Evolutionary conservation across 106 monocot genomes (phyloP).

Genomic region (Chionographis japonica): DNA sequence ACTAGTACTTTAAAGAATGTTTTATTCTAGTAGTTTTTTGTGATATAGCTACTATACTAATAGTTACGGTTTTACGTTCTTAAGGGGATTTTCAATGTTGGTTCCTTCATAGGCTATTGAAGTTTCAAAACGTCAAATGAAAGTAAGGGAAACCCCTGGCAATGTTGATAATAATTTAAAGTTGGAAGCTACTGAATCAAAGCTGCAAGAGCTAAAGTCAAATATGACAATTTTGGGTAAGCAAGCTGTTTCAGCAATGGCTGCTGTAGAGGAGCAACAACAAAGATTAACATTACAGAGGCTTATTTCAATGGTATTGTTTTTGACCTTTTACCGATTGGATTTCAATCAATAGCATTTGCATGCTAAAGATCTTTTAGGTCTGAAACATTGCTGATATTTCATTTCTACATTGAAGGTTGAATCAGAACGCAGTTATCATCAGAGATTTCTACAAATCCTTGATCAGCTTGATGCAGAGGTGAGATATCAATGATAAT

Average conservation of each 20-base stretch:
- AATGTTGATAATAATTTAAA: constrained; percentile 66
- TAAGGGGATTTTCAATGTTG: not conserved
- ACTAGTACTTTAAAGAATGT: too few species aligned
- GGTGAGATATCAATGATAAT: constrained; percentile 7
- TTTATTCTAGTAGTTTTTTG: too few species aligned
- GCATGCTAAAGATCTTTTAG: not conserved
- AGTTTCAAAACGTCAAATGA: constrained; percentile 85
- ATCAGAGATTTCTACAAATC: constrained; percentile 78
- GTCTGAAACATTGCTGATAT: constrained; percentile 1
- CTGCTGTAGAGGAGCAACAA: constrained; percentile 87
- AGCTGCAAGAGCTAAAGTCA: constrained; percentile 83
- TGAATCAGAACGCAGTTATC: constrained; percentile 80
- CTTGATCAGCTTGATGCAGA: constrained; percentile 87
- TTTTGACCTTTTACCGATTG: not conserved
- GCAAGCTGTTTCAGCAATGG: constrained; percentile 86
- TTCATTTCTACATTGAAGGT: constrained; percentile 39
- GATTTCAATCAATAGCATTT: not conserved
- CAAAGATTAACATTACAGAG: constrained; percentile 87
- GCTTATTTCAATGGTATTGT: constrained; percentile 76
- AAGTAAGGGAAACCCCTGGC: constrained; percentile 66
- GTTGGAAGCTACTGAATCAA: constrained; percentile 80
- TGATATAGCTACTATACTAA: too few species aligned
- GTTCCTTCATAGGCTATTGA: constrained; percentile 60
- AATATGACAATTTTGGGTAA: constrained; percentile 77
- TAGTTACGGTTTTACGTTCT: too few species aligned